Conservation (phyloP, 2,329 filamentous ascomycete genomes). For the Trichothecium roseum region DNA sequence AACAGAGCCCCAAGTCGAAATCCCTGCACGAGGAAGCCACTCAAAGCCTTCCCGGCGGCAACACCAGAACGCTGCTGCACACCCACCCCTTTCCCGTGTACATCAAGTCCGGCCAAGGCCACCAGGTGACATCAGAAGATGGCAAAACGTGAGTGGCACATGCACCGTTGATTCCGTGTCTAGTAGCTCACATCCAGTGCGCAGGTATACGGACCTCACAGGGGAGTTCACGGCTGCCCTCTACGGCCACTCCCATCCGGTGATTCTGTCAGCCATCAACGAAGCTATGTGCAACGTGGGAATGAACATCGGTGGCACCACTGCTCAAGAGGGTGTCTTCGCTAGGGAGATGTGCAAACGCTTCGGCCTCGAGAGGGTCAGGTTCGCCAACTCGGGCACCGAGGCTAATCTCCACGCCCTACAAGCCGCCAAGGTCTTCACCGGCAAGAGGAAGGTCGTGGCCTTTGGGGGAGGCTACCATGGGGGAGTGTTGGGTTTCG, state of each 20-base stretch:
- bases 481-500: constrained; percentile 25
- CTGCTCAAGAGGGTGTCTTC: constrained; percentile 37
- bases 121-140: constrained; percentile 29
- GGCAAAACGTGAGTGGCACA: constrained; percentile 22
- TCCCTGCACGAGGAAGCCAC: constrained; percentile 25
- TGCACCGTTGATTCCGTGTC: too few relatives aligned
- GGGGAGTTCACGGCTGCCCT: constrained; percentile 56
- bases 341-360: constrained; percentile 41
- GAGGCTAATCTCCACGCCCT: constrained; percentile 54
- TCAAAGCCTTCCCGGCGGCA: constrained; percentile 30
- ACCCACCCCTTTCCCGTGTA: constrained; percentile 32
- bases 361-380: constrained; percentile 44
- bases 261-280: constrained; percentile 37
- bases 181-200: background rate
- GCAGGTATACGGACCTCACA: constrained; percentile 47
- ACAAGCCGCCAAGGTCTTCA: constrained; percentile 38
- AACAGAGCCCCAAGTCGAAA: constrained; percentile 26
- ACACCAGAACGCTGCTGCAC: constrained; percentile 33
- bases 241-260: constrained; percentile 53
- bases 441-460: constrained; percentile 34
- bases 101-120: constrained; percentile 24
- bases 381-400: constrained; percentile 57
- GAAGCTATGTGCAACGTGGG: constrained; percentile 34
- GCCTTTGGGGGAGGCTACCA: constrained; percentile 36
- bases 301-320: constrained; percentile 44